phyloP scores from a whole-genome alignment of 352 stramenopile species.

The Pythium phragmiticola region DNA sequence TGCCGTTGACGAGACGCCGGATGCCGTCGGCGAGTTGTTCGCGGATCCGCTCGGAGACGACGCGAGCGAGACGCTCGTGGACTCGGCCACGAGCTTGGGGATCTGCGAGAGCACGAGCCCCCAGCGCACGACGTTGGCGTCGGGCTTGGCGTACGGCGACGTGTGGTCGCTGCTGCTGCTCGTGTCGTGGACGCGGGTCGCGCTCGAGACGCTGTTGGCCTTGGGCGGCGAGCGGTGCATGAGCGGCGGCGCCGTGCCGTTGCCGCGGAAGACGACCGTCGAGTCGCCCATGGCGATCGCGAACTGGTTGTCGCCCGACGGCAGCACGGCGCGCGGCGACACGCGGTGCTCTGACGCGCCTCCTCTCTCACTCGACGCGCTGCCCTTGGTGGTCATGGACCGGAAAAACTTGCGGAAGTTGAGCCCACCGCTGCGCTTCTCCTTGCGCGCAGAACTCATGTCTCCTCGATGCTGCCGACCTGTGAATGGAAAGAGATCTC shows the following conservation, averaged over 20 bases:
- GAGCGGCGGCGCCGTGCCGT: constrained; percentile 13
- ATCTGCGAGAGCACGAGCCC: constrained; percentile 26
- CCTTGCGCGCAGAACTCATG: constrained; percentile 22
- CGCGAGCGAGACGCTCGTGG: constrained; percentile 12
- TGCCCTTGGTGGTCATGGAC: constrained; percentile 20
- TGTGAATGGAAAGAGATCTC: neutral
- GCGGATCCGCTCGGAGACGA: constrained; percentile 19
- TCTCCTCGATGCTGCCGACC: neutral
- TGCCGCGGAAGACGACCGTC: constrained; percentile 8
- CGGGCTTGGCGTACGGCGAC: constrained; percentile 12
- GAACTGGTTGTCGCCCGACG: constrained; percentile 29
- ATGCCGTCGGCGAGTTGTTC: constrained; percentile 13
- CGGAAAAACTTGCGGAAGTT: constrained; percentile 31
- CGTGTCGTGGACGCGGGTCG: constrained; percentile 7
- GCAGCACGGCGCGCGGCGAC: constrained; percentile 22
- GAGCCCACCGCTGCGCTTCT: constrained; percentile 21
- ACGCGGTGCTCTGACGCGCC: neutral
- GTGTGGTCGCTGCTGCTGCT: neutral
- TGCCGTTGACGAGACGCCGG: neutral
- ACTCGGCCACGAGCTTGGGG: constrained; percentile 28
- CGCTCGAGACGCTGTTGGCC: constrained; percentile 7
- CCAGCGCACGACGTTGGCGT: constrained; percentile 25
- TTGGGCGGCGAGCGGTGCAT: constrained; percentile 31
- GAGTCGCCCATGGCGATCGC: constrained; percentile 15
- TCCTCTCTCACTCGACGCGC: neutral